These are phyloP conservation scores for Eragrostis nindensis DNA, from an alignment of 176 grass and related monocot genomes.

Conservation along the genomic window DNA sequence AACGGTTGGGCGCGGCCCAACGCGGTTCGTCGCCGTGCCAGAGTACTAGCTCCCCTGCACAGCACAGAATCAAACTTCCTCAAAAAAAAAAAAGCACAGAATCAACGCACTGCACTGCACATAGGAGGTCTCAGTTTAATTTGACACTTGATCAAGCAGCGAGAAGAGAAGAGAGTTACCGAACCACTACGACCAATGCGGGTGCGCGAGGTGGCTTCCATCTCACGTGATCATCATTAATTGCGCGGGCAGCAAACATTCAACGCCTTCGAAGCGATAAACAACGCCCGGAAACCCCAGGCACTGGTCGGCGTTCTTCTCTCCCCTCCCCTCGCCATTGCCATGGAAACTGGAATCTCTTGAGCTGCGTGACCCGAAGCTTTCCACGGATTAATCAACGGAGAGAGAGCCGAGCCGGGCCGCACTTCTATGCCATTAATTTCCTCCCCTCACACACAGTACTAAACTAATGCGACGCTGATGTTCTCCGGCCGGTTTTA, in stretches of 20 bases:
- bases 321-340: neutral
- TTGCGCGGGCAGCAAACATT: conserved; percentile 57
- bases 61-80: too few species aligned
- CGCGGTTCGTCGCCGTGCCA: too few species aligned
- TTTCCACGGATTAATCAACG: conserved; percentile 18
- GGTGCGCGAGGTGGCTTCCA: neutral
- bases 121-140: too few species aligned
- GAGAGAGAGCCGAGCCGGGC: neutral
- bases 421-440: conserved; percentile 53
- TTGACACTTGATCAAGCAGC: neutral
- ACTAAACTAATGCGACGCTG: neutral
- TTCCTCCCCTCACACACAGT: neutral
- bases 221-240: conserved; percentile 64
- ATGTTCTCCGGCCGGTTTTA: neutral
- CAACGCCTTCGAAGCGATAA: conserved; percentile 71
- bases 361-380: conserved; percentile 40
- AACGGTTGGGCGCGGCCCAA: too few species aligned
- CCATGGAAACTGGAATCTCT: conserved; percentile 56
- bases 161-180: neutral
- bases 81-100: too few species aligned
- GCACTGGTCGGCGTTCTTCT: conserved; percentile 19
- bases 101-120: too few species aligned
- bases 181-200: neutral
- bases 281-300: conserved; percentile 54
- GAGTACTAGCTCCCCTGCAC: too few species aligned